Evolutionary conservation across 2,329 filamentous ascomycete species (phyloP).

Genomic region (Monosporascus sp.): DNA sequence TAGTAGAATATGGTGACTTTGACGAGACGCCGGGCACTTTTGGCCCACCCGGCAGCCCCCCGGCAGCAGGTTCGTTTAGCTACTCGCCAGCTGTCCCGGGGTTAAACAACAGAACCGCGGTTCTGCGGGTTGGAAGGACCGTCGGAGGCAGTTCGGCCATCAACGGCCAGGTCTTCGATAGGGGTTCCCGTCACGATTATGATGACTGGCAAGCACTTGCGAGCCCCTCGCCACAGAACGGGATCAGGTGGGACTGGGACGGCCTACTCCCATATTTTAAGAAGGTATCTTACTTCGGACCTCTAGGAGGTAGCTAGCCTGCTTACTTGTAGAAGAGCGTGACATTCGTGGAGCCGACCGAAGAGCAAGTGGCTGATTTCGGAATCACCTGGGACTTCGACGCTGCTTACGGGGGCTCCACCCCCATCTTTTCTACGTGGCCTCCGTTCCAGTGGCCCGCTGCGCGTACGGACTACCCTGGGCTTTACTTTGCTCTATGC

Average conservation of each 20-base stretch:
- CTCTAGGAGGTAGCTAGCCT: neutral
- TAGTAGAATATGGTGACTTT: conserved; percentile 9
- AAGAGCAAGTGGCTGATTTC: conserved; percentile 20
- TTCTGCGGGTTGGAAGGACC: conserved; percentile 26
- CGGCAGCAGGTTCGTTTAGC: neutral
- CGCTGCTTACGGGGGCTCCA: conserved; percentile 25
- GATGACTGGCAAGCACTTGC: conserved; percentile 30
- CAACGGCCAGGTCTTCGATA: conserved; percentile 35
- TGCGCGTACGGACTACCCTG: neutral
- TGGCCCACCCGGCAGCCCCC: neutral
- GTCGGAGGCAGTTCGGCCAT: conserved; percentile 32
- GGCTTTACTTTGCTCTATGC: neutral
- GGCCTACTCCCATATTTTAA: conserved; percentile 30
- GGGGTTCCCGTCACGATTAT: conserved; percentile 29
- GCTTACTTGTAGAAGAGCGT: conserved; percentile 17
- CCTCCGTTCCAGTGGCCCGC: conserved; percentile 27
- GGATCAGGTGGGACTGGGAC: conserved; percentile 30
- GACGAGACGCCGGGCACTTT: neutral
- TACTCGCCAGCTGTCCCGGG: neutral
- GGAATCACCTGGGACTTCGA: conserved; percentile 27
- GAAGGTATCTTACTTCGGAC: conserved; percentile 20
- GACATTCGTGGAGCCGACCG: conserved; percentile 24
- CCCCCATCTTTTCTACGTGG: conserved; percentile 27
- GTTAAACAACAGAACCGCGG: conserved; percentile 20
- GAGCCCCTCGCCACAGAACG: conserved; percentile 16